A percentile compares a stretch with the other conserved stretches of the same genome.
Conservation (phyloP, 805 yeast genomes). For the Metschnikowia similis region DNA sequence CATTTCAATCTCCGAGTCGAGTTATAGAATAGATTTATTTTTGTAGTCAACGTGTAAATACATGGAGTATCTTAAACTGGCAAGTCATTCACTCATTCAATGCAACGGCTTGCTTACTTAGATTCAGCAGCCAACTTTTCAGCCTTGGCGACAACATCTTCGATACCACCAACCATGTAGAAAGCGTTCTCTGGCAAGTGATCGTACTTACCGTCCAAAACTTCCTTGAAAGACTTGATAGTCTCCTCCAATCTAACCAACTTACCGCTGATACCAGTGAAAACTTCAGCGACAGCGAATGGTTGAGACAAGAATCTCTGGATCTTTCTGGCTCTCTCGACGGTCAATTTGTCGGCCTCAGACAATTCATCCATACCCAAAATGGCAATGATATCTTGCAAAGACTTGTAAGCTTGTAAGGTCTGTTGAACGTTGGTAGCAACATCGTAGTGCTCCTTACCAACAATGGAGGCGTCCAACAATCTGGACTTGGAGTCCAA, state of each 20-base stretch:
- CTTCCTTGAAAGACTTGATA: slow-evolving; percentile 90
- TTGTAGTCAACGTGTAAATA: slow-evolving; percentile 17
- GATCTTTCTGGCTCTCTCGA: slow-evolving; percentile 99
- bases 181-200: slow-evolving; percentile 98
- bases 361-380: slow-evolving; percentile 99
- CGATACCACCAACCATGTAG: slow-evolving; percentile 99
- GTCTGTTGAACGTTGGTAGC: slow-evolving; percentile 97
- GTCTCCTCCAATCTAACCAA: slow-evolving; percentile 97
- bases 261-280: slow-evolving; percentile 99
- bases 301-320: slow-evolving; percentile 99
- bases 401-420: slow-evolving; percentile 98
- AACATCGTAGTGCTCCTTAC: slow-evolving; percentile 97
- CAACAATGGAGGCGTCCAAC: slow-evolving; percentile 94
- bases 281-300: slow-evolving; percentile 98
- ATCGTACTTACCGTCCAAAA: slow-evolving; percentile 97
- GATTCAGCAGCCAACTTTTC: slow-evolving; percentile 97
- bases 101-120: slow-evolving; percentile 43
- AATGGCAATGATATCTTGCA: slow-evolving; percentile 99
- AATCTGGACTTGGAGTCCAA: slow-evolving; percentile 98
- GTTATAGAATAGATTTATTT: slow-evolving; percentile 15
- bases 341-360: slow-evolving; percentile 97
- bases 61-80: slow-evolving; percentile 17
- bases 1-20: background rate
- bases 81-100: slow-evolving; percentile 20
- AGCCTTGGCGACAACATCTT: slow-evolving; percentile 97